Conservation (phyloP, 208 protist species). For the Entamoeba invadens region DNA sequence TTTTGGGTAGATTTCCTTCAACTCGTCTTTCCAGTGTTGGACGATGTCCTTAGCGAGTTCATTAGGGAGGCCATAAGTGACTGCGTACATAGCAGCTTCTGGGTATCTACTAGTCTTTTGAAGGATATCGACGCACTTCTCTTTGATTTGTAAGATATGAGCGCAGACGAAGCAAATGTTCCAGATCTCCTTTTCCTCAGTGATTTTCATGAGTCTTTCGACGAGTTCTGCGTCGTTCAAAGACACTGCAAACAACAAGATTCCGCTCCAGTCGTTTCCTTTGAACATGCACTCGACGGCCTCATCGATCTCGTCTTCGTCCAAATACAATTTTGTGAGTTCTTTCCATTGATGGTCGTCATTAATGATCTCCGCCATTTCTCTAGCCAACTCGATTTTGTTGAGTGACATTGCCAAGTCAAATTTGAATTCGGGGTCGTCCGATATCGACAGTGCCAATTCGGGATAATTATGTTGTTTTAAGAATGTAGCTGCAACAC, state of each 20-base stretch:
- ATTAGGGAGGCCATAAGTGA: not conserved
- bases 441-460: not conserved
- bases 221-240: not conserved
- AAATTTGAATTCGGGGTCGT: slow-evolving; percentile 12
- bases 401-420: not conserved
- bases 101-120: not conserved
- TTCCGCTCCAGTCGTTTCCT: slow-evolving; percentile 4
- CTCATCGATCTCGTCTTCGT: not conserved
- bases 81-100: not conserved
- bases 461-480: not conserved
- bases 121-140: not conserved
- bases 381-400: slow-evolving; percentile 3
- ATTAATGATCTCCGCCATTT: slow-evolving; percentile 6
- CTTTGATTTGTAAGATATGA: not conserved
- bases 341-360: slow-evolving; percentile 2
- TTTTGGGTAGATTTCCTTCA: not conserved
- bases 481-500: not conserved
- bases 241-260: not conserved
- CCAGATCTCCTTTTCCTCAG: slow-evolving; percentile 1
- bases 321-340: not conserved
- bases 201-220: not conserved
- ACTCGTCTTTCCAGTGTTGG: not conserved
- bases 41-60: not conserved
- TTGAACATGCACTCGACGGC: not conserved
- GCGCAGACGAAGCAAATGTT: not conserved